Evolutionary conservation across 331 rosid genomes (phyloP).

Genomic region (Telfairia occidentalis): DNA sequence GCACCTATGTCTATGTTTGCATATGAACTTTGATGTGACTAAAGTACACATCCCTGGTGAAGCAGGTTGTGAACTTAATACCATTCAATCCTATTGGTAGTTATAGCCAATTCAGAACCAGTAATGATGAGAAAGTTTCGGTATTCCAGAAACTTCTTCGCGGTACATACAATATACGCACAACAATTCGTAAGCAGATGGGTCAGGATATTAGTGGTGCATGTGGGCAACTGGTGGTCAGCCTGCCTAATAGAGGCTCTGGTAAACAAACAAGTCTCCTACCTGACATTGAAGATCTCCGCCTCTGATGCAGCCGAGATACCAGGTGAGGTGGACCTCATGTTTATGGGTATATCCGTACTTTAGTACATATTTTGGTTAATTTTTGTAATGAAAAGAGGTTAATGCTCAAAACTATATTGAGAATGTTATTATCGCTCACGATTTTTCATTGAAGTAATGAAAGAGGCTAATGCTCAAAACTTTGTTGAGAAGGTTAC

Average conservation of each 20-base stretch:
- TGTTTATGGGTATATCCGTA: neutral
- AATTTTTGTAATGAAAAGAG: no score
- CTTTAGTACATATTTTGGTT: neutral
- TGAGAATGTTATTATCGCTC: no score
- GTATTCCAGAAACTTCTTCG: slow-evolving; percentile 70
- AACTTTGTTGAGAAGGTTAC: no score
- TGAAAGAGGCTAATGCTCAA: no score
- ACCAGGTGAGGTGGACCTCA: slow-evolving; percentile 8
- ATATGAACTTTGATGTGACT: neutral
- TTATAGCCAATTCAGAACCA: slow-evolving; percentile 64
- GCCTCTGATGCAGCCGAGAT: slow-evolving; percentile 23
- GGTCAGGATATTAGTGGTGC: slow-evolving; percentile 97
- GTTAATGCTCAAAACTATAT: no score
- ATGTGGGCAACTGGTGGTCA: slow-evolving; percentile 86
- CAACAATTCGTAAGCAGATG: slow-evolving; percentile 86
- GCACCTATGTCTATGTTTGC: neutral
- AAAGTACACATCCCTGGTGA: slow-evolving; percentile 12
- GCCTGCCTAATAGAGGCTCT: slow-evolving; percentile 35
- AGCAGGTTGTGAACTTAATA: slow-evolving; percentile 87
- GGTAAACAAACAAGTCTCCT: slow-evolving; percentile 27
- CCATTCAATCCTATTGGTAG: slow-evolving; percentile 90
- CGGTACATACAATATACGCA: slow-evolving; percentile 65
- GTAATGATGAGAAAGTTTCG: slow-evolving; percentile 51
- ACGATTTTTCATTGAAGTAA: no score
- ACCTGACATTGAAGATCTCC: slow-evolving; percentile 90